Conservation (phyloP, 495 filamentous ascomycete genomes). For the Hyaloscypha bicolor region DNA sequence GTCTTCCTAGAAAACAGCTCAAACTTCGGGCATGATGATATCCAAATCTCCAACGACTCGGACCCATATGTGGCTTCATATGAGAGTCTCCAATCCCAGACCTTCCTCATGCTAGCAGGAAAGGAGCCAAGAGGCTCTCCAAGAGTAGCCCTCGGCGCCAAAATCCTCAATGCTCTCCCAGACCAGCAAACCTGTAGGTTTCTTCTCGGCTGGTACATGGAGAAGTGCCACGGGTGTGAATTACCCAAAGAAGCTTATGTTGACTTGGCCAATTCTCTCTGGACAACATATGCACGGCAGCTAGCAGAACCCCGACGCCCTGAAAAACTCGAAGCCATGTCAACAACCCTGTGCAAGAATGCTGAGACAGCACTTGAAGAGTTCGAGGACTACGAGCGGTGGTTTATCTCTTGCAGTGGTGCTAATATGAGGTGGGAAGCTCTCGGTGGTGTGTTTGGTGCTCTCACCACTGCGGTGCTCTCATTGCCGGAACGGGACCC, state of each 20-base stretch:
- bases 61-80: conserved; percentile 18
- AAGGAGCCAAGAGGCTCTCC: conserved; percentile 15
- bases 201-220: conserved; percentile 27
- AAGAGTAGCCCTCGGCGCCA: conserved; percentile 26
- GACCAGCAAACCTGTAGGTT: conserved; percentile 28
- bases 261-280: conserved; percentile 20
- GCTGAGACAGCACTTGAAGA: conserved; percentile 27
- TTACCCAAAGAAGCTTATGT: conserved; percentile 18
- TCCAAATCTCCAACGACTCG: conserved; percentile 23
- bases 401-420: conserved; percentile 27
- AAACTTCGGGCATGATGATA: conserved; percentile 21
- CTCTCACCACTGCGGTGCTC: conserved; percentile 17
- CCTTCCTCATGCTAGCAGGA: conserved; percentile 30
- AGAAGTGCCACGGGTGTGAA: conserved; percentile 18
- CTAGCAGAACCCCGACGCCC: conserved; percentile 21
- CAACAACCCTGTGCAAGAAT: conserved; percentile 28
- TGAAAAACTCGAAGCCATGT: conserved; percentile 22
- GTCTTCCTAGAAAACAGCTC: conserved; percentile 32
- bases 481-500: conserved; percentile 28
- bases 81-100: conserved; percentile 28
- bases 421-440: conserved; percentile 33
- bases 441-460: conserved; percentile 25
- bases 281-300: conserved; percentile 22
- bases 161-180: conserved; percentile 26
- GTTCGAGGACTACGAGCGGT: conserved; percentile 28